Evolutionary conservation across 306 rosid species (phyloP).

Genomic region (Luffa acutangula): DNA sequence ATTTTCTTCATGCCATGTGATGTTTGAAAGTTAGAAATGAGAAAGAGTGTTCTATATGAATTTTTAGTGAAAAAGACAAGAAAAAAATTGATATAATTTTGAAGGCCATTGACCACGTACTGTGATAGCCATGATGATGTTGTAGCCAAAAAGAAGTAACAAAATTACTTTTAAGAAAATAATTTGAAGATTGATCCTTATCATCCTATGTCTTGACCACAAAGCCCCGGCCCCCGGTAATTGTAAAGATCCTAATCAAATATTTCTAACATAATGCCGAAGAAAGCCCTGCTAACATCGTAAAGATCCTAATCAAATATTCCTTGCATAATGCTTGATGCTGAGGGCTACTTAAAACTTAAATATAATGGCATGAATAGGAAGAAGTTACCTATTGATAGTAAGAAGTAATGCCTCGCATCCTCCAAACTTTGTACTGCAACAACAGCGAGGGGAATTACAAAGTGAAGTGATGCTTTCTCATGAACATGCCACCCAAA

Average conservation of each 20-base stretch:
- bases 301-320: background rate
- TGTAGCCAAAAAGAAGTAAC: background rate
- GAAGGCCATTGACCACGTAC: background rate
- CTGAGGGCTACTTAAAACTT: background rate
- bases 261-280: background rate
- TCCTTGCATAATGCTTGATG: background rate
- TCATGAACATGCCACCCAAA: conserved; percentile 99
- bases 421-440: conserved; percentile 53
- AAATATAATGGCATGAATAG: conserved; percentile 14
- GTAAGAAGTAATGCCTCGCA: conserved; percentile 71
- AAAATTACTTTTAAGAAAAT: too few species aligned
- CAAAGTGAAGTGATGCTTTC: conserved; percentile 92
- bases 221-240: too few species aligned
- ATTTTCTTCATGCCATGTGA: background rate
- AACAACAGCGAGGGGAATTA: conserved; percentile 63
- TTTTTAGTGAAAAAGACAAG: background rate
- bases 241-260: background rate
- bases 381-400: conserved; percentile 55
- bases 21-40: background rate
- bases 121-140: background rate
- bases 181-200: background rate
- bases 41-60: background rate
- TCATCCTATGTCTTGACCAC: background rate
- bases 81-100: background rate
- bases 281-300: background rate